phyloP scores from a whole-genome alignment of 164 flowering plant genomes.

The Houttuynia cordata region DNA sequence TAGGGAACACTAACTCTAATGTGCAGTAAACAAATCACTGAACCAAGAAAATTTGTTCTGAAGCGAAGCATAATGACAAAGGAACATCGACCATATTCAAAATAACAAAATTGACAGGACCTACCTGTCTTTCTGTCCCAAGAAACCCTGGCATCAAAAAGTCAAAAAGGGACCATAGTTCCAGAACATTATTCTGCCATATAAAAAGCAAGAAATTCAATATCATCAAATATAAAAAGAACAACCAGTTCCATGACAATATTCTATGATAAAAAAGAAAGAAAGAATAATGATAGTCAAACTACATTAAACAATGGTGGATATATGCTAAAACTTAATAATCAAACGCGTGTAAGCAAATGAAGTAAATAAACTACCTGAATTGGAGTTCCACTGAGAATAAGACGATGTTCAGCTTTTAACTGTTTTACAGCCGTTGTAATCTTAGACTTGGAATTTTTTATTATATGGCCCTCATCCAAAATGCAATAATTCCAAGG shows the following conservation, averaged over 20 bases:
- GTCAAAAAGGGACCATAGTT: constrained; percentile 98
- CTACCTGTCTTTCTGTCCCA: constrained; percentile 92
- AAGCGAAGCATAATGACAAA: no score
- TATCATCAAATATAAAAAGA: constrained; percentile 1
- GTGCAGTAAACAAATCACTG: no score
- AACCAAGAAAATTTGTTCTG: no score
- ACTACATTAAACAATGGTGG: background rate
- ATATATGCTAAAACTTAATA: background rate
- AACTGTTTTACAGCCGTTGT: constrained; percentile 84
- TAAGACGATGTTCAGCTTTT: constrained; percentile 82
- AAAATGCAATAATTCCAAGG: constrained; percentile 89
- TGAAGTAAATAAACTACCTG: constrained; percentile 53
- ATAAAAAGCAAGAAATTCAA: constrained; percentile 1
- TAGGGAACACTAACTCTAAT: no score
- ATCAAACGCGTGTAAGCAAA: background rate
- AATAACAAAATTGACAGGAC: background rate
- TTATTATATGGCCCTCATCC: constrained; percentile 97
- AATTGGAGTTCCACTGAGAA: constrained; percentile 96
- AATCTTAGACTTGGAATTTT: constrained; percentile 85
- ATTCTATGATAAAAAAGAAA: background rate
- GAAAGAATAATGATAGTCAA: background rate
- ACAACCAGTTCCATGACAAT: background rate
- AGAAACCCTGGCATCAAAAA: constrained; percentile 99
- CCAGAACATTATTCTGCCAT: constrained; percentile 88
- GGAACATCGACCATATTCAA: background rate